Percentiles rank a stretch among this genome's conserved stretches.
Conservation (phyloP, 2,329 filamentous ascomycete genomes). For the Botrytis tulipae region DNA sequence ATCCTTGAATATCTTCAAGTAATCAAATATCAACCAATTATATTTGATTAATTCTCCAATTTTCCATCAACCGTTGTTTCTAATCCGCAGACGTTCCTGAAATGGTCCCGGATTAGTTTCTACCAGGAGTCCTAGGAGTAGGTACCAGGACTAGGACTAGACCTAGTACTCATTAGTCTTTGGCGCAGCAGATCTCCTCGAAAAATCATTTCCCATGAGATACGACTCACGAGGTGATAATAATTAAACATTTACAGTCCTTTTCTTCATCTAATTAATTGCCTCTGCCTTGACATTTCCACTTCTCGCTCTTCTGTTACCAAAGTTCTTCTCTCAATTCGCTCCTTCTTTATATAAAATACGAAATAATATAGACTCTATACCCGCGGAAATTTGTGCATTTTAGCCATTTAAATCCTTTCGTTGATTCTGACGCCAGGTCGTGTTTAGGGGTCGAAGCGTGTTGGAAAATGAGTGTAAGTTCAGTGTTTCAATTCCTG, state of each 20-base stretch:
- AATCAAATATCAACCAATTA: background rate
- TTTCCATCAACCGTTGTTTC: background rate
- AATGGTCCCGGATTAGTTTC: background rate
- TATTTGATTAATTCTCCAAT: too few relatives aligned
- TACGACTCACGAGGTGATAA: too few relatives aligned
- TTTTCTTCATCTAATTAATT: too few relatives aligned
- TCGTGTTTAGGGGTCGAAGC: slow-evolving; percentile 18
- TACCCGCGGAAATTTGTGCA: too few relatives aligned
- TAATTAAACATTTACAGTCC: too few relatives aligned
- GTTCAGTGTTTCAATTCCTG: slow-evolving; percentile 33
- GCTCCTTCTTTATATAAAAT: too few relatives aligned
- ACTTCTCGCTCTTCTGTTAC: too few relatives aligned
- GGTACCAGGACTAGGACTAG: too few relatives aligned
- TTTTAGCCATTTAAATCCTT: background rate
- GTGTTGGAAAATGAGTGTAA: slow-evolving; percentile 34
- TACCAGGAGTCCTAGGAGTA: too few relatives aligned
- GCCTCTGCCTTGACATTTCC: too few relatives aligned
- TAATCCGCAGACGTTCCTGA: background rate
- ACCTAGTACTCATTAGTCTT: background rate
- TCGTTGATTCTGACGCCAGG: background rate
- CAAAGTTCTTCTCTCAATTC: too few relatives aligned
- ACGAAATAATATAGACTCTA: too few relatives aligned
- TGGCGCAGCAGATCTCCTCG: background rate
- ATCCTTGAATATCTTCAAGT: background rate
- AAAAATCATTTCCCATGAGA: background rate